Evolutionary conservation across 345 rosid genomes (phyloP).

Genomic region (Diplotaxis tenuifolia): DNA sequence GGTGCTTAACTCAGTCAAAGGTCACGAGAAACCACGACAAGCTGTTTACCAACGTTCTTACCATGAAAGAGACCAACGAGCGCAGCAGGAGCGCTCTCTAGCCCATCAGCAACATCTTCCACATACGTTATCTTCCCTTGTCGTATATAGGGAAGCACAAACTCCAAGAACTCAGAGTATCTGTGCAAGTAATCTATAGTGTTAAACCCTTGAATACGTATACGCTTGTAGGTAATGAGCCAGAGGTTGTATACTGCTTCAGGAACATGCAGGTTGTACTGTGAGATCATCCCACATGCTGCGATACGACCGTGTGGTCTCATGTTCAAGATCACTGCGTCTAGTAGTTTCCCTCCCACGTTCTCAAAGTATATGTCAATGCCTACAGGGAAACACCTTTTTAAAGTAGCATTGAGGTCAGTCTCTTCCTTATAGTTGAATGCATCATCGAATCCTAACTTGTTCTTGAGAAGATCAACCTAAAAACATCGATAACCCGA

Average conservation of each 20-base stretch:
- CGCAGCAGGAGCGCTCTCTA: constrained; percentile 55
- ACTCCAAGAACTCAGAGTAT: constrained; percentile 43
- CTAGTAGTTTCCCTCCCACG: constrained; percentile 55
- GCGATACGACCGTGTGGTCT: constrained; percentile 47
- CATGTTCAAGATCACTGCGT: constrained; percentile 55
- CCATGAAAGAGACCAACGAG: constrained; percentile 52
- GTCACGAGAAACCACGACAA: constrained; percentile 38
- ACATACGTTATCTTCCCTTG: constrained; percentile 51
- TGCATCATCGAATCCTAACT: constrained; percentile 62
- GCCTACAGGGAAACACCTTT: constrained; percentile 46
- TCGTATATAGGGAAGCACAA: constrained; percentile 39
- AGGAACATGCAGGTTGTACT: constrained; percentile 44
- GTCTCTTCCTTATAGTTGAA: constrained; percentile 60
- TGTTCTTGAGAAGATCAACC: constrained; percentile 44
- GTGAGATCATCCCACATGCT: constrained; percentile 59
- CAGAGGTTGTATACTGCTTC: constrained; percentile 34
- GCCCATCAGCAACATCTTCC: constrained; percentile 56
- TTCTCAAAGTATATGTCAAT: constrained; percentile 43
- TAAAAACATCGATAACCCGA: background rate
- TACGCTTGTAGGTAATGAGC: constrained; percentile 26
- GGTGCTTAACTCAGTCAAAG: background rate
- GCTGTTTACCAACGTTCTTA: constrained; percentile 56
- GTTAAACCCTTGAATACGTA: constrained; percentile 39
- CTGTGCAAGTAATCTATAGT: constrained; percentile 45
- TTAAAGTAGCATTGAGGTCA: constrained; percentile 44